Percentiles rank a stretch among this genome's conserved stretches.
phyloP scores from a whole-genome alignment of 352 stramenopile species.

The Globisporangium echinulatum region DNA sequence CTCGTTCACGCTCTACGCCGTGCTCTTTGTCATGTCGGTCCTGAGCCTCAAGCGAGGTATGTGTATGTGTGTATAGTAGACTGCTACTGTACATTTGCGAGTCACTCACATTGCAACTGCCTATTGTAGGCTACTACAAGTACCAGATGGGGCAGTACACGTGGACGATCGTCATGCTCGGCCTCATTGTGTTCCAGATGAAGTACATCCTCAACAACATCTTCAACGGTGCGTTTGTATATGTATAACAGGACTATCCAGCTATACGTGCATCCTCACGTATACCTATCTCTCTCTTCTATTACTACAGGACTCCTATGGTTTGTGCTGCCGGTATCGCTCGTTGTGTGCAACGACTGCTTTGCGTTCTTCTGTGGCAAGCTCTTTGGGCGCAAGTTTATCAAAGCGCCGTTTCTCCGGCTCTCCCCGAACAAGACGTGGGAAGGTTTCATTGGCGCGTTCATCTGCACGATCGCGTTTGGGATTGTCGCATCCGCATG shows the following conservation, averaged over 20 bases:
- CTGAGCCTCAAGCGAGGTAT: conserved; percentile 89
- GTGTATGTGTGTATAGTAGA: background rate
- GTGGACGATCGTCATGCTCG: conserved; percentile 95
- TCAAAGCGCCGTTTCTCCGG: conserved; percentile 85
- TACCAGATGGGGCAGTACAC: conserved; percentile 83
- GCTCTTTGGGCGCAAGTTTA: conserved; percentile 86
- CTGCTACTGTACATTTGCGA: background rate
- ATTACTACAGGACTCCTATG: conserved; percentile 83
- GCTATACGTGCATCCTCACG: background rate
- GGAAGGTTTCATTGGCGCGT: conserved; percentile 98
- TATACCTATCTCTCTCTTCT: background rate
- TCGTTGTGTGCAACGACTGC: conserved; percentile 95
- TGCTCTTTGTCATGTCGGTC: conserved; percentile 95
- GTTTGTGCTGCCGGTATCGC: conserved; percentile 91
- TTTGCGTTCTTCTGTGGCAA: conserved; percentile 93
- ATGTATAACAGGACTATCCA: background rate
- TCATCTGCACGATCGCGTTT: conserved; percentile 94
- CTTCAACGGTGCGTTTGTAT: conserved; percentile 72
- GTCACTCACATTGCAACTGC: too few relatives aligned
- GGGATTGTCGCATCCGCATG: conserved; percentile 90
- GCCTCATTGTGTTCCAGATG: conserved; percentile 94
- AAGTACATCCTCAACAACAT: conserved; percentile 97
- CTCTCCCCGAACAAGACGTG: conserved; percentile 99
- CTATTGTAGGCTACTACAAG: conserved; percentile 4
- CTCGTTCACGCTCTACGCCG: conserved; percentile 93